Percentiles rank a stretch among this genome's conserved stretches.
These are phyloP conservation scores for Epichloe amarillans DNA, from an alignment of 2,329 filamentous ascomycete species.

Conservation along the genomic window DNA sequence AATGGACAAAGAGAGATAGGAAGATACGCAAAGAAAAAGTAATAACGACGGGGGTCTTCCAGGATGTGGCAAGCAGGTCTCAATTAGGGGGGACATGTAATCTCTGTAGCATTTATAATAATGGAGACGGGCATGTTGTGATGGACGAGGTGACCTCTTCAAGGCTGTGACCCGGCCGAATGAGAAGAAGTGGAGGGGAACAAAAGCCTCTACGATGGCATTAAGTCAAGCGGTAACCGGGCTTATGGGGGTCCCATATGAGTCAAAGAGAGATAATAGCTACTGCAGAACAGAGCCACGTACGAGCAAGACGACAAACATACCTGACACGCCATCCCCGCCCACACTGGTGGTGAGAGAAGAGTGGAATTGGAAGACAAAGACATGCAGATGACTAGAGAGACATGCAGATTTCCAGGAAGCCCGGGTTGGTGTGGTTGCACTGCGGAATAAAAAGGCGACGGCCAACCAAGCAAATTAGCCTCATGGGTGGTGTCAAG, in stretches of 20 bases:
- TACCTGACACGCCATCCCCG: not conserved
- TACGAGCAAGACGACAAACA: not conserved
- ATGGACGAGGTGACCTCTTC: not conserved
- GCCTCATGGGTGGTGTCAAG: not conserved
- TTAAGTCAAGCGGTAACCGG: not conserved
- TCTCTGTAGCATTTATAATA: not conserved
- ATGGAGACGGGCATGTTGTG: not conserved
- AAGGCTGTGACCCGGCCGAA: slow-evolving; percentile 3
- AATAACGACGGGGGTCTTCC: not conserved
- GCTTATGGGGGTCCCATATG: too few relatives aligned
- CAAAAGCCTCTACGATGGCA: not conserved
- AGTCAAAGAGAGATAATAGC: too few relatives aligned
- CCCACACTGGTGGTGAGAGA: not conserved
- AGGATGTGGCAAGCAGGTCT: slow-evolving; percentile 2
- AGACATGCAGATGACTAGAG: not conserved
- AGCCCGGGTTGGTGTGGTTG: not conserved
- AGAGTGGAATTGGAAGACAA: not conserved
- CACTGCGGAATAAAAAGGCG: not conserved
- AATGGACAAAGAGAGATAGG: not conserved
- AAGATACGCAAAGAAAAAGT: not conserved
- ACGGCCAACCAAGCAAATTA: not conserved
- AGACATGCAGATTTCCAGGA: not conserved
- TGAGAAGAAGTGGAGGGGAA: not conserved
- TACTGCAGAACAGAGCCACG: too few relatives aligned
- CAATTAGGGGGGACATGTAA: not conserved